Evolutionary conservation across 2,329 filamentous ascomycete genomes (phyloP).

Genomic region (Ophiostoma sp.): DNA sequence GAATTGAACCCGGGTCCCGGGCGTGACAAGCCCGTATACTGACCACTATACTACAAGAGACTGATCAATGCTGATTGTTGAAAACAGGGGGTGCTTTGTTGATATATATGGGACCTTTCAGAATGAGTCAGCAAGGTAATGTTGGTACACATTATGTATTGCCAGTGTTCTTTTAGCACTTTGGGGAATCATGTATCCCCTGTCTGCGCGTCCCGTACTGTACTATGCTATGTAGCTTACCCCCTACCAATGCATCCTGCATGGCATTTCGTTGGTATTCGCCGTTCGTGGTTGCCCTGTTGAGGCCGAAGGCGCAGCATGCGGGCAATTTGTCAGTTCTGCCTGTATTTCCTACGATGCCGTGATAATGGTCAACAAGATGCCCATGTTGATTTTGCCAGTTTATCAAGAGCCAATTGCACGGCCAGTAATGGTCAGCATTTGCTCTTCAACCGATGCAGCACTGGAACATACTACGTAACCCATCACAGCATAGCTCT

Average conservation of each 20-base stretch:
- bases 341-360: background rate
- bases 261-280: background rate
- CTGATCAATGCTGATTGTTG: conserved; percentile 12
- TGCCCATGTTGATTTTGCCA: background rate
- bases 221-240: too few species aligned
- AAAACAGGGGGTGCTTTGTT: background rate
- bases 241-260: too few species aligned
- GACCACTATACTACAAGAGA: conserved; percentile 28
- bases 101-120: background rate
- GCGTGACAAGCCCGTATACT: conserved; percentile 29
- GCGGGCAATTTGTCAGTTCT: background rate
- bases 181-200: background rate
- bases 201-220: too few species aligned
- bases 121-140: background rate
- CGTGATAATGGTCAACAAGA: background rate
- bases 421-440: background rate
- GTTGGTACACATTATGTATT: too few species aligned
- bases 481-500: background rate
- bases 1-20: conserved; percentile 28
- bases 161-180: background rate
- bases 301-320: background rate
- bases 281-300: background rate
- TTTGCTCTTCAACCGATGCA: background rate
- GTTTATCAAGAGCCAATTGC: background rate
- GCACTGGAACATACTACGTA: background rate